Base-by-base conservation (phyloP, 768 basidiomycete genomes). In the Mycena rosella region DNA sequence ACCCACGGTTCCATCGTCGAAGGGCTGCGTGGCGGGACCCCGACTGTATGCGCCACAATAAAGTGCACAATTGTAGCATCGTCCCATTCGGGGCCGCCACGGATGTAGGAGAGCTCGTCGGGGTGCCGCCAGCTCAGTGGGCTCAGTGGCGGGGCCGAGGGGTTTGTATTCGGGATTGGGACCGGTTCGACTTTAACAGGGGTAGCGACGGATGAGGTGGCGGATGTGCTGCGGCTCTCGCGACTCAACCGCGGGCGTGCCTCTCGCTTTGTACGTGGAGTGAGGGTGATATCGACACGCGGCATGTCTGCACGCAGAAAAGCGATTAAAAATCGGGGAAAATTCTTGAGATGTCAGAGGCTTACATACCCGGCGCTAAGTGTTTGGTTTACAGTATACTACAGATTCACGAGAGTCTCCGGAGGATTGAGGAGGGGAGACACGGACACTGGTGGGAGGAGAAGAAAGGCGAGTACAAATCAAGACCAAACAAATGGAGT, bases 101-200 rank as follows among this genome's bases (percentile, higher is more conserved):
- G 40, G 52, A 67, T 67, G 53, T 56, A 67, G 11, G 14, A 15
- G 7, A 67, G 59, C 47, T 67, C 65, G 53, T 54, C 59, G n/a
- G 60, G 60, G 27, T 67, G 60, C 3, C 60, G 53, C 66, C 66
- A 67, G 5, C 17, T 48, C 8, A 11, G 22, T 3, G 34, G 34
- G n/a, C 22, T 54, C 10, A 8, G 48, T 55, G 10, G 27, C 26
- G 6, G n/a, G 1, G 30, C 32, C 2, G 34, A 10, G 13, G 18
- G 34, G 34, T 2, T 32, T 24, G 18, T 29, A 14, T 24, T 52
- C 8, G 11, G 48, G 22, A 10, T 18, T 9, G 32, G 17, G 45
- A 5, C 3, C 2, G 45, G 45, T 38, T 59, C 55, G n/a, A 30
- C 29, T 40, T 60, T 47, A 8, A 53, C 30, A 8, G 64, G 42